Base-by-base conservation (phyloP, 768 basidiomycete species). In the Leccinum broughii region DNA sequence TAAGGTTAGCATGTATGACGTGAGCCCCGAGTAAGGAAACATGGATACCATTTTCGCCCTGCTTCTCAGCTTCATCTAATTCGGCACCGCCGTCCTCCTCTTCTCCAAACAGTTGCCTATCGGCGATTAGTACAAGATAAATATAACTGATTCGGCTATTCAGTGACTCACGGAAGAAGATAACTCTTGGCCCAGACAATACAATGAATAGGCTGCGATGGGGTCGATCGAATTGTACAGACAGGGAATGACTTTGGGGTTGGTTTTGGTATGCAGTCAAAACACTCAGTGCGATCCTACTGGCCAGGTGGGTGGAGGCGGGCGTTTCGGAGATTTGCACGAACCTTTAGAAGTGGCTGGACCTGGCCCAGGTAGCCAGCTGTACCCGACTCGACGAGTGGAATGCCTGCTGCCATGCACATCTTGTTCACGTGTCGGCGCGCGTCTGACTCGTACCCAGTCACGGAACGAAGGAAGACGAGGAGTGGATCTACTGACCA, bases 141-240 rank as follows among this genome's bases (percentile, higher is more conserved):
- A 37, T 15, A 28, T 0, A 51, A 17, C 53, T 2, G 6, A 22
- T 6, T 22, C 26, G 15, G n/a, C 17, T 6, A 6, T 20, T 4
- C 10, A 11, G 30, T 13, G 13, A 76, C 90, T 70, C 66, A 93
- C 95, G 90, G 88, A 68, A 98, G 84, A 13, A 99, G 86, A 77
- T 98, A 98, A 59, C 87, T 95, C 74, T 98, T 99, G 32, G 93
- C 94, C 97, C 97, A 99, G 3, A 98, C 95, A 53, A 99, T 98
- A 69, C 96, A 99, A 68, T 99, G 97, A 54, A 98, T 97, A 0
- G 97, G 94, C 64, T 96, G 95, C 59, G 90, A 93, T 0, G 97
- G 97, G 0, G 97, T 98, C 3, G 93, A 93, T 41, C 96, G 88
- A 65, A 99, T 98, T 0, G 97, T 98, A 73, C 97, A 99, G 10